Percentiles rank a stretch among this genome's conserved stretches.
Evolutionary conservation across 495 filamentous ascomycete genomes (phyloP).

Genomic region (Aspergillus olivimuriae): DNA sequence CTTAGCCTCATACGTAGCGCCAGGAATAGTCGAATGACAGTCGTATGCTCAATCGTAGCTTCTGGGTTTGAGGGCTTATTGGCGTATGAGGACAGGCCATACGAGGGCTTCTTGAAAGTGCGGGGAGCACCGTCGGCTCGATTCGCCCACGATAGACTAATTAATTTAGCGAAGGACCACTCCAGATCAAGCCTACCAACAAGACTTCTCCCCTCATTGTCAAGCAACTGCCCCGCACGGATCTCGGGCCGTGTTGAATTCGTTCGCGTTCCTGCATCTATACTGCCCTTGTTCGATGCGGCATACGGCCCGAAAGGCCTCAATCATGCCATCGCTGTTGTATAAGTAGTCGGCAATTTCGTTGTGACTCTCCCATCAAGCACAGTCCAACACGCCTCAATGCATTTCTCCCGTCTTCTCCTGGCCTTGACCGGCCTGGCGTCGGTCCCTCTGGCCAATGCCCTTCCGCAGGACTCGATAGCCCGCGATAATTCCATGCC

Average conservation of each 20-base stretch:
- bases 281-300: neutral
- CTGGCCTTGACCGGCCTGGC: constrained; percentile 48
- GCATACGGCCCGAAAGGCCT: neutral
- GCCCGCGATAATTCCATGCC: neutral
- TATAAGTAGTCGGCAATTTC: neutral
- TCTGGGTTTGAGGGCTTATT: too few species aligned
- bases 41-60: too few species aligned
- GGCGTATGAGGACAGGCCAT: too few species aligned
- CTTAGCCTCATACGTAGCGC: too few species aligned
- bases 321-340: neutral
- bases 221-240: neutral
- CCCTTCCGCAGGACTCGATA: constrained; percentile 6
- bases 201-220: too few species aligned
- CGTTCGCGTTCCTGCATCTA: too few species aligned
- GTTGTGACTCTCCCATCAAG: neutral
- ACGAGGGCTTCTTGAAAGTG: too few species aligned
- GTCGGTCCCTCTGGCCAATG: constrained; percentile 9
- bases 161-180: too few species aligned
- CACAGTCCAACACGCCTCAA: neutral
- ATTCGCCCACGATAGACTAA: too few species aligned
- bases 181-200: neutral
- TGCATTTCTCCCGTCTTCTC: constrained; percentile 35
- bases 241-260: neutral
- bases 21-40: too few species aligned
- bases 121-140: too few species aligned